Percentiles rank a stretch among this genome's conserved stretches.
These are phyloP conservation scores for Tympanopsis confertula DNA, from an alignment of 2,329 filamentous ascomycete species.

Conservation along the genomic window DNA sequence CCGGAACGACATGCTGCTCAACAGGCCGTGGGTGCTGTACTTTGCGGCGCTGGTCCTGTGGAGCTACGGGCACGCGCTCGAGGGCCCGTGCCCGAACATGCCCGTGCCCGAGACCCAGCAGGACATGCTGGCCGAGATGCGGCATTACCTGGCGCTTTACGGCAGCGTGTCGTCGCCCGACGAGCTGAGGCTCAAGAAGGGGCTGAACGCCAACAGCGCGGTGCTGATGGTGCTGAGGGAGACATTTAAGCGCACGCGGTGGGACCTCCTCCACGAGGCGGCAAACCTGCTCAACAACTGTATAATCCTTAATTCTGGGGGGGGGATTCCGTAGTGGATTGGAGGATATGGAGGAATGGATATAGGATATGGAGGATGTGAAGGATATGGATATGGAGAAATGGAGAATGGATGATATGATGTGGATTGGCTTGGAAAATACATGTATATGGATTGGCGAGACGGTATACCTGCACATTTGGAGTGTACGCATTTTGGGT, in stretches of 20 bases:
- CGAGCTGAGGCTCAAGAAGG: slow-evolving; percentile 60
- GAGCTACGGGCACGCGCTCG: slow-evolving; percentile 85
- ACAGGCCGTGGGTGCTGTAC: slow-evolving; percentile 90
- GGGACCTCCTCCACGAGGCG: slow-evolving; percentile 86
- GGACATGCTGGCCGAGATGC: slow-evolving; percentile 68
- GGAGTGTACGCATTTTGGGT: too few relatives aligned
- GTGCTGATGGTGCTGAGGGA: slow-evolving; percentile 72
- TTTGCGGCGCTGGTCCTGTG: slow-evolving; percentile 86
- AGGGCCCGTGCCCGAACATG: slow-evolving; percentile 55
- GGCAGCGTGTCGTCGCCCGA: slow-evolving; percentile 64
- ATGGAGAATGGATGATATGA: too few relatives aligned
- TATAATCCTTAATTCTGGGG: slow-evolving; percentile 32
- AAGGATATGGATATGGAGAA: too few relatives aligned
- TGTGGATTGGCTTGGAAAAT: too few relatives aligned
- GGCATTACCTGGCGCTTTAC: slow-evolving; percentile 61
- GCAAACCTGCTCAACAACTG: slow-evolving; percentile 72
- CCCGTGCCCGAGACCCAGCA: slow-evolving; percentile 43
- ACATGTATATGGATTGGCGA: too few relatives aligned
- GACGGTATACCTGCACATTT: too few relatives aligned
- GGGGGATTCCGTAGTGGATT: not conserved
- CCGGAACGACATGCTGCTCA: slow-evolving; percentile 77
- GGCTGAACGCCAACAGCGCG: slow-evolving; percentile 74
- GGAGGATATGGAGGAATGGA: too few relatives aligned
- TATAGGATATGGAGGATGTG: too few relatives aligned
- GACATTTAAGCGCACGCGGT: slow-evolving; percentile 71